Evolutionary conservation across 768 basidiomycete genomes (phyloP), one percentile per base, ranked within the genome.

Genomic region (Boletellus emodensis): DNA sequence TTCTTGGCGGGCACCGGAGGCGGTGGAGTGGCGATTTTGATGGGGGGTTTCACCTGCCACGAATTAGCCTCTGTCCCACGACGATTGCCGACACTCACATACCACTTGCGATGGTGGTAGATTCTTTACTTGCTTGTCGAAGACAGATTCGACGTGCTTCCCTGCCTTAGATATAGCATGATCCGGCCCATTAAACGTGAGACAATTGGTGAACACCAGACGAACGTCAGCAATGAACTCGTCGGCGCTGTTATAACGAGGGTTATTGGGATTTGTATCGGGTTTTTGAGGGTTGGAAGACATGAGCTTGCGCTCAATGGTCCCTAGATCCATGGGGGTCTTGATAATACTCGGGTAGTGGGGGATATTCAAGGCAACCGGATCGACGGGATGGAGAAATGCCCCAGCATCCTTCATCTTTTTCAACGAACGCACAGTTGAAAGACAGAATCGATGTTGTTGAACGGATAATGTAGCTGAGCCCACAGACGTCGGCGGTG

Each of bases 141-240:
- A 95, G 7, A 86, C 78, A 50, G 82, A 83, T 64, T 92, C 85
- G 8, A 98, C 68, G 26, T 84, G 82, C 60, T 86, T 87, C 13
- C 90, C 95, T 76, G 87, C 87, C n/a, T 68, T 64, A 3, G 83
- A 78, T 39, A 98, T 78, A 26, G 76, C 71, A 64, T 97, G 94
- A 46, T 93, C 90, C 3, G 86, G 85, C 1, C 96, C 96, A 66
- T 99, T 99, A 79, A 98, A 99, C 3, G 83, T 84, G 38, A 83
- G 68, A 51, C 89, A 90, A 62, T 99, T 99, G 55, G 79, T 78
- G 71, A 94, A 93, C 52, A 98, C 86, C 48, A 90, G 77, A 41
- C 90, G 83, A 37, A 99, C 83, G 65, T 99, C 96, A 17, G 73
- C 71, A 34, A 87, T 75, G 62, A 98, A 93, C 59, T 94, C 89